Base-by-base conservation (phyloP, 306 rosid species). In the Quillaja saponaria region DNA sequence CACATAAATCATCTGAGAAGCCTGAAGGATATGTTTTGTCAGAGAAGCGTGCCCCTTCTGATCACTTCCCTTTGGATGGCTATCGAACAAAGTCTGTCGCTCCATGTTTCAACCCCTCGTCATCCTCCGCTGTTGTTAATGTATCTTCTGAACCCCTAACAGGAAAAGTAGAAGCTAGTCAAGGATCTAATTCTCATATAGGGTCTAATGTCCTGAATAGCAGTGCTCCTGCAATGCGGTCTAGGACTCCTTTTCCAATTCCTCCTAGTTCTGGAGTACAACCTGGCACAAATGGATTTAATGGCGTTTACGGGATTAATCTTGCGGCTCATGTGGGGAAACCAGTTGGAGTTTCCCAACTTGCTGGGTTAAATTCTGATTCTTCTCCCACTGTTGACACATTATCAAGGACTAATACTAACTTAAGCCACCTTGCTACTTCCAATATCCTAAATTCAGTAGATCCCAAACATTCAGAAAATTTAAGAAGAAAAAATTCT, bases 281-380 rank as follows among this genome's bases (percentile, higher is more conserved):
- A 44, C 84, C 78, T 0, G 76, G 80, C 46, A 58, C 74, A 67
- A 85, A 85, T 46, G 87, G 83, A 69, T 55, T 39, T 52, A 81
- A 74, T 58, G n/a, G n/a, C n/a, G n/a, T n/a, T n/a, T n/a, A n/a
- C n/a, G n/a, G n/a, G n/a, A n/a, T n/a, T n/a, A n/a, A n/a, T n/a
- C 49, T 54, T 40, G 74, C 76, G 9, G 67, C 79, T 57, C 87
- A 79, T 34, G 37, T 67, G 75, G 81, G 78, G 63, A 81, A 71
- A 74, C 67, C 52, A 44, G 33, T 44, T 10, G 81, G 79, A 52
- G 54, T 19, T 46, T 45, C 76, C 11, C 55, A 78, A 67, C 71
- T 80, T 5, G 66, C 67, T 49, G 77, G 79, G 46, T 55, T 56
- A n/a, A 73, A 68, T 57, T 58, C 68, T 44, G 79, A 67, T 20